phyloP scores from a whole-genome alignment of 1,139 yeast genomes.

The Wickerhamomyces sp. region DNA sequence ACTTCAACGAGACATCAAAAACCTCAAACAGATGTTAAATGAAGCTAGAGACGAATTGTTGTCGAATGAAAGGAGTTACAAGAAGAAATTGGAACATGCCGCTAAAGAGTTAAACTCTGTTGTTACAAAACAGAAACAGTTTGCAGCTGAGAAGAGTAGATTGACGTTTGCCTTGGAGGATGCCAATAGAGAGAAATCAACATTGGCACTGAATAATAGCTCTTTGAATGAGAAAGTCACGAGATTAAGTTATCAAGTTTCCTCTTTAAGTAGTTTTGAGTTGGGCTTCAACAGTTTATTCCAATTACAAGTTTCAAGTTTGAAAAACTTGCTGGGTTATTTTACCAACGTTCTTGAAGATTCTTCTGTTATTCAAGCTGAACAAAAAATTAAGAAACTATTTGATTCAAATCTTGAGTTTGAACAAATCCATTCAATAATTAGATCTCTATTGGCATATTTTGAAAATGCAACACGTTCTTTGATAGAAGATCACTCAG shows the following conservation, averaged over 20 bases:
- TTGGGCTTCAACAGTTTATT: constrained; percentile 37
- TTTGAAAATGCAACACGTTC: constrained; percentile 56
- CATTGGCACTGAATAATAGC: constrained; percentile 31
- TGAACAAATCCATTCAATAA: constrained; percentile 38
- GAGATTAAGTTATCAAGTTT: constrained; percentile 20
- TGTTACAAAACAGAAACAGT: constrained; percentile 42
- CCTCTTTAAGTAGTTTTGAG: constrained; percentile 28
- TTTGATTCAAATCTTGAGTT: constrained; percentile 28
- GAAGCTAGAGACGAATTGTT: constrained; percentile 18
- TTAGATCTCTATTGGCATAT: constrained; percentile 51
- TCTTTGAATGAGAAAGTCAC: constrained; percentile 31
- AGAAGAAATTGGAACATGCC: constrained; percentile 28
- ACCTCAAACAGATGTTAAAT: constrained; percentile 29
- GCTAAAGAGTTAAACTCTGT: constrained; percentile 39
- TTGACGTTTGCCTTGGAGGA: constrained; percentile 39
- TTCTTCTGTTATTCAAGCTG: constrained; percentile 52
- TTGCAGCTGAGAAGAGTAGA: constrained; percentile 46
- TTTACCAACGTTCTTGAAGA: constrained; percentile 56
- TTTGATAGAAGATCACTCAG: constrained; percentile 51
- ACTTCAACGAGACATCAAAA: constrained; percentile 30
- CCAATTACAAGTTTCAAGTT: constrained; percentile 36
- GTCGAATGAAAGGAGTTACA: constrained; percentile 22
- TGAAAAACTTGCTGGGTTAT: constrained; percentile 38
- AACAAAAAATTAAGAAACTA: constrained; percentile 42
- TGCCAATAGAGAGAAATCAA: constrained; percentile 34